phyloP scores from a whole-genome alignment of 257 asterid genomes.

The Apocynum venetum region DNA sequence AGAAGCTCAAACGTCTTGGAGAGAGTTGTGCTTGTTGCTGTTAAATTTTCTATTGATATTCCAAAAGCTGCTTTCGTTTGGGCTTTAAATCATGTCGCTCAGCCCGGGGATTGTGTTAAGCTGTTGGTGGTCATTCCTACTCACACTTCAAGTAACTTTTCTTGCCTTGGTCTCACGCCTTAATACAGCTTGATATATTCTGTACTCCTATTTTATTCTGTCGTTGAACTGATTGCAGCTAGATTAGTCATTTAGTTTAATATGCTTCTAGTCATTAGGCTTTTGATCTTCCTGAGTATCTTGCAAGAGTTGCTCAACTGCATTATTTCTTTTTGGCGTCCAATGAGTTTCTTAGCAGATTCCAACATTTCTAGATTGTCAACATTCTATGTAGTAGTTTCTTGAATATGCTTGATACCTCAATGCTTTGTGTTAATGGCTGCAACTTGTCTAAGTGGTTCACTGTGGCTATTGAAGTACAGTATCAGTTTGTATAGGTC shows the following conservation, averaged over 20 bases:
- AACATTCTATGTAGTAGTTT: neutral
- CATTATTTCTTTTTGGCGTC: neutral
- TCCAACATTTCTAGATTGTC: neutral
- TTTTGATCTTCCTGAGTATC: neutral
- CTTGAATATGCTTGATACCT: neutral
- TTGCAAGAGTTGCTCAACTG: neutral
- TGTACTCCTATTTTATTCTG: neutral
- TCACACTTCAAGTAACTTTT: constrained; percentile 49
- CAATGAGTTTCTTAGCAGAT: neutral
- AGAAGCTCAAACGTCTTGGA: constrained; percentile 31
- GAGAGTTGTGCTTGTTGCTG: constrained; percentile 62
- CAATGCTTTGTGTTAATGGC: neutral
- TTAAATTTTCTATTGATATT: constrained; percentile 59
- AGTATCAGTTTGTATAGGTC: neutral
- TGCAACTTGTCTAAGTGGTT: neutral
- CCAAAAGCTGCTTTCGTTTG: constrained; percentile 64
- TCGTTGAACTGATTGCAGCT: neutral
- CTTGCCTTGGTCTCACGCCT: neutral
- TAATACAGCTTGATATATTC: no score
- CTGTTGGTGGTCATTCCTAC: constrained; percentile 57
- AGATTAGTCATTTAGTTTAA: neutral
- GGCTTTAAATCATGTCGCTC: constrained; percentile 79
- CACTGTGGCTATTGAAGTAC: neutral
- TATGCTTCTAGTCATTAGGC: neutral
- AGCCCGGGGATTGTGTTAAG: constrained; percentile 65